Evolutionary conservation across 352 stramenopile species (phyloP), one percentile per base, ranked within the genome.

Genomic region (Globisporangium parvum): DNA sequence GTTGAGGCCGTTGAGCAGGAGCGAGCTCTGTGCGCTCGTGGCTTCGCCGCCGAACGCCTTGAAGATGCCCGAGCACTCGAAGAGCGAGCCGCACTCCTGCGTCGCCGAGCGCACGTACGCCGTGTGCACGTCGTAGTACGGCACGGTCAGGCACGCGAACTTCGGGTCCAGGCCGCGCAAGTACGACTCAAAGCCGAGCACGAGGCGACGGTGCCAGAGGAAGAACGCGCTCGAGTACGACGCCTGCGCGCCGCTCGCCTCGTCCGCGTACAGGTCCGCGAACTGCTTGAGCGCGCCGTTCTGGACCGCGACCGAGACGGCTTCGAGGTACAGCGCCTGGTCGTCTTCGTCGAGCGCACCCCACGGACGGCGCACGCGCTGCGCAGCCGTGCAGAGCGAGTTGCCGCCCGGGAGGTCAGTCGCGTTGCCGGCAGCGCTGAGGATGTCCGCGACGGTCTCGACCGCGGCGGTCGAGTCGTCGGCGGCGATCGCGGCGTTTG

Each of bases 51-150:
- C 75, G 21, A 88, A 59, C 6, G 62, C 73, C 28, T 63, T 33
- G 53, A 88, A 85, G 60, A 88, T 84, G 28, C 60, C 62, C 28
- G 73, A 85, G 60, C 78, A 88, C 45, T 83, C 75, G 54, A 69
- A 84, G 63, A 88, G 77, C 64, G 72, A 82, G 51, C 35, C 47
- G 49, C 78, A 88, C 52, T 80, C 61, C 2, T 67, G 68, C 35
- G 66, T 79, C 9, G 71, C 72, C 0, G 65, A 55, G 21, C 79
- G 67, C 9, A 74, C 57, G 66, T 85, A 88, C 20, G 73, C 78
- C 55, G 75, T 81, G 65, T 85, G 73, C 24, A 88, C 71, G 57
- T 91, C 81, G 54, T 84, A 91, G 76, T 85, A 91, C n/a, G 79
- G 81, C 21, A 91, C 41, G 18, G 81, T 89, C 23, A 91, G 45